A percentile compares a stretch with the other conserved stretches of the same genome.
These are phyloP conservation scores for Syzygium grande DNA, from an alignment of 345 rosid genomes.

Conservation along the genomic window DNA sequence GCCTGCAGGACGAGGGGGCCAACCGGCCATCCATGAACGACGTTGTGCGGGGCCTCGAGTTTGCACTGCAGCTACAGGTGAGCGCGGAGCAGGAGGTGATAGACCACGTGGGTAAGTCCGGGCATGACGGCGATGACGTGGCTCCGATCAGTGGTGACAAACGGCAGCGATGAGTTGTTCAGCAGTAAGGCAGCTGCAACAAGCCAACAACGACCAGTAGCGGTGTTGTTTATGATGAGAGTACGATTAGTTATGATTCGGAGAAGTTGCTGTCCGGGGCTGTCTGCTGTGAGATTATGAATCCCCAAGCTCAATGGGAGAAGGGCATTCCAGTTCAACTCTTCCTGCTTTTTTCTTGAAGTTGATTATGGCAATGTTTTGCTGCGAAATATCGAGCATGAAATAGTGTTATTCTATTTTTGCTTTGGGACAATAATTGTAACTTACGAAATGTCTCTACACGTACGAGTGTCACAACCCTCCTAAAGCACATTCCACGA, in stretches of 20 bases:
- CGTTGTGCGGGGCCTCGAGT: no score
- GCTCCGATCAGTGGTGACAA: neutral
- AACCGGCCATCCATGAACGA: no score
- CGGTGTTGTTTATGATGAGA: neutral
- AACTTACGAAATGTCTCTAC: neutral
- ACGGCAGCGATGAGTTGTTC: neutral
- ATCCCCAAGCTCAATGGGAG: constrained; percentile 12
- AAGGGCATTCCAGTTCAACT: neutral
- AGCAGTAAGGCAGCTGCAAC: neutral
- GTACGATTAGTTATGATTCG: neutral
- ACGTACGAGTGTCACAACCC: neutral
- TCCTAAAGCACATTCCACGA: no score
- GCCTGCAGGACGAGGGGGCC: no score
- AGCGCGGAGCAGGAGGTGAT: no score
- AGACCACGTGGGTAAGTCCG: no score
- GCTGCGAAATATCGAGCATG: neutral
- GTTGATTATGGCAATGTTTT: neutral
- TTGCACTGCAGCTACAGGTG: no score
- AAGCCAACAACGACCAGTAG: neutral
- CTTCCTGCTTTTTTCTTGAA: neutral
- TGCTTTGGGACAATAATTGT: neutral
- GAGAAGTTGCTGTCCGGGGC: neutral
- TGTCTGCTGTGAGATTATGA: constrained; percentile 22
- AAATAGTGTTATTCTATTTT: neutral
- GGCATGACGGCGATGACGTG: neutral